Conservation (phyloP, 768 basidiomycete species). For the Fomitopsis serialis region DNA sequence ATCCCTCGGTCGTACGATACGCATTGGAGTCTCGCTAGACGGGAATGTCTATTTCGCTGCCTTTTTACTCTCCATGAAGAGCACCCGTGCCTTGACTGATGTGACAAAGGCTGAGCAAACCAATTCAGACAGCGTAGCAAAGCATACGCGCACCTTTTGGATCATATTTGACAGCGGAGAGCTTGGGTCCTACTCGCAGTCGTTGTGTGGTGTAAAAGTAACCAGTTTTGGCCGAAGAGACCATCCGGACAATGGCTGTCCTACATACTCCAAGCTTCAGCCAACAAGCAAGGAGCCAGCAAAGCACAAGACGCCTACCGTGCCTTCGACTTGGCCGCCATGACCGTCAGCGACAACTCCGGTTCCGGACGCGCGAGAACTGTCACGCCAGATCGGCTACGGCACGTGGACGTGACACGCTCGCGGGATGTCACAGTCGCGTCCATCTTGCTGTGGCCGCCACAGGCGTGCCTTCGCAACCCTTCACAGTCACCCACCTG, state of each 20-base stretch:
- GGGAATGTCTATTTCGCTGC: slow-evolving; percentile 38
- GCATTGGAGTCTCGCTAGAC: too few species aligned
- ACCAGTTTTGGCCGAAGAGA: slow-evolving; percentile 89
- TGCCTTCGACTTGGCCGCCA: slow-evolving; percentile 62
- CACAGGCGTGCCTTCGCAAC: neutral
- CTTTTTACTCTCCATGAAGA: slow-evolving; percentile 79
- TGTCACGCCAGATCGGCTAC: too few species aligned
- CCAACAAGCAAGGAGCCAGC: neutral
- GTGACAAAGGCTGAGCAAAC: neutral
- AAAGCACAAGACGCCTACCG: slow-evolving; percentile 32
- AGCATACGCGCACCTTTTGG: slow-evolving; percentile 56
- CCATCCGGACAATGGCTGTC: slow-evolving; percentile 79
- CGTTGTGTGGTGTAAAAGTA: slow-evolving; percentile 87
- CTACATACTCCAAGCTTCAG: slow-evolving; percentile 32
- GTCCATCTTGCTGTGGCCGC: neutral
- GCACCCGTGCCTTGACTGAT: slow-evolving; percentile 62
- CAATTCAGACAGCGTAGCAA: neutral
- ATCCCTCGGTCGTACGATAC: too few species aligned
- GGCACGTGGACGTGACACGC: neutral
- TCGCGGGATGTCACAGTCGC: neutral
- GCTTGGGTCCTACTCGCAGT: slow-evolving; percentile 64
- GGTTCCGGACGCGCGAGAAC: too few species aligned
- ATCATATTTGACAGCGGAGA: slow-evolving; percentile 92
- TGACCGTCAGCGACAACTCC: slow-evolving; percentile 19
- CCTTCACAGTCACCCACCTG: neutral